Evolutionary conservation across 2,329 filamentous ascomycete species (phyloP).

Genomic region (Trichoderma atrobrunneum): DNA sequence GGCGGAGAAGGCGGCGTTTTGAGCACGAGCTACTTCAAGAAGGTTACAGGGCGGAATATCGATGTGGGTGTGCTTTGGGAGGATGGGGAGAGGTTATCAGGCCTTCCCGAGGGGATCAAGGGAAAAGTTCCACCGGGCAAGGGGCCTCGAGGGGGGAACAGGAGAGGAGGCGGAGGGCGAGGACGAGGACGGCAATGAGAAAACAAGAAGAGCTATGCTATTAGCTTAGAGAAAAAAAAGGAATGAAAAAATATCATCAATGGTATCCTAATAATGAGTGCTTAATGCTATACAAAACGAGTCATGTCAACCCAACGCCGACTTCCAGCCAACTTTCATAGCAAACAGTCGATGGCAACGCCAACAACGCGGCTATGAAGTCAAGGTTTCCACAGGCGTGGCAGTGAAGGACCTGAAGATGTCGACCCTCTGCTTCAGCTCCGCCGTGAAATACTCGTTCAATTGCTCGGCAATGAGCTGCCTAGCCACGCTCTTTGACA

Average conservation of each 20-base stretch:
- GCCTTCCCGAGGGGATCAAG: slow-evolving; percentile 62
- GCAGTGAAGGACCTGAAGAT: not conserved
- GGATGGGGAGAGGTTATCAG: slow-evolving; percentile 63
- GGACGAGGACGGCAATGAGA: slow-evolving; percentile 31
- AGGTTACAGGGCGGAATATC: slow-evolving; percentile 61
- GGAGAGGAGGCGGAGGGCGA: slow-evolving; percentile 39
- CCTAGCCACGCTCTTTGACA: slow-evolving; percentile 36
- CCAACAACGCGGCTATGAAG: not conserved
- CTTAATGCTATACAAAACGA: not conserved
- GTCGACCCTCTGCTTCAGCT: slow-evolving; percentile 20
- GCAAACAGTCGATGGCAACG: not conserved
- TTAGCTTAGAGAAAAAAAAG: slow-evolving; percentile 4
- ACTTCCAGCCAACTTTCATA: not conserved
- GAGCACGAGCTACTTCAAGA: slow-evolving; percentile 64
- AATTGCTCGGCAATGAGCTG: slow-evolving; percentile 41
- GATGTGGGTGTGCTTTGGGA: slow-evolving; percentile 67
- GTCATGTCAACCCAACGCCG: not conserved
- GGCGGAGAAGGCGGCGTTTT: slow-evolving; percentile 60
- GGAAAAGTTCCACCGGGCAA: slow-evolving; percentile 48
- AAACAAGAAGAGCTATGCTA: not conserved
- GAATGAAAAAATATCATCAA: not conserved
- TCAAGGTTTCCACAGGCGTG: not conserved
- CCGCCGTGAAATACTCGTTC: slow-evolving; percentile 35
- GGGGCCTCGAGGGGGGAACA: slow-evolving; percentile 42
- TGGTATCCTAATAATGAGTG: not conserved